A percentile compares a stretch with the other conserved stretches of the same genome.
Conservation (phyloP, 108 stramenopile genomes). For the Stephanodiscus triporus region DNA sequence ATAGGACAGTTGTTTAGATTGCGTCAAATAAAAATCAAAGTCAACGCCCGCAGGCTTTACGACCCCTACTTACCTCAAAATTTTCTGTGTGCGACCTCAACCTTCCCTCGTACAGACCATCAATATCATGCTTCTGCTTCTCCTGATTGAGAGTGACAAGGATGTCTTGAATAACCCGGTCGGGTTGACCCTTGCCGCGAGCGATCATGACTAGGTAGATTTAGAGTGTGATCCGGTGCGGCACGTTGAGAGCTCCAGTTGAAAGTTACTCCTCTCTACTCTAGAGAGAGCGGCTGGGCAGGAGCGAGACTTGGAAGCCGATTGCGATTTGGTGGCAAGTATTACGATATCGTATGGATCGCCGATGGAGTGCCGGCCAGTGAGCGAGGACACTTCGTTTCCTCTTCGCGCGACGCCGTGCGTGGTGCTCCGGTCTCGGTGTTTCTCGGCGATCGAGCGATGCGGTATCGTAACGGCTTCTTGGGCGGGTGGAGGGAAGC, state of each 20-base stretch:
- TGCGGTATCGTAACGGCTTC: no score
- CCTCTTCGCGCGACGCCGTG: no score
- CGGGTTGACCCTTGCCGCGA: conserved; percentile 20
- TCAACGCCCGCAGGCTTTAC: neutral
- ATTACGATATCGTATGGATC: neutral
- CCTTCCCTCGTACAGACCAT: conserved; percentile 23
- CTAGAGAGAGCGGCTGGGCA: no score
- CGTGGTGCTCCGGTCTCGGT: no score
- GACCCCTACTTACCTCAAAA: conserved; percentile 48
- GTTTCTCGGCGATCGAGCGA: neutral
- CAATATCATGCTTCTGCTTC: conserved; percentile 17
- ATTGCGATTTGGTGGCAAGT: no score
- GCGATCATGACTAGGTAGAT: conserved; percentile 6
- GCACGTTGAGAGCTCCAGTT: neutral
- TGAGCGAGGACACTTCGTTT: no score
- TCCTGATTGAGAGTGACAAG: conserved; percentile 21
- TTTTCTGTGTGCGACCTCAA: conserved; percentile 18
- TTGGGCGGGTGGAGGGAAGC: neutral
- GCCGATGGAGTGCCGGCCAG: no score
- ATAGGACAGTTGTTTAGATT: neutral
- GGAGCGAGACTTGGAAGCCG: no score
- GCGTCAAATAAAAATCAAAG: neutral
- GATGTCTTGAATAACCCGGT: conserved; percentile 14
- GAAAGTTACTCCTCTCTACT: neutral
- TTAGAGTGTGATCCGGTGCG: neutral